phyloP scores from a whole-genome alignment of 768 basidiomycete genomes.

The Lactarius hatsudake region DNA sequence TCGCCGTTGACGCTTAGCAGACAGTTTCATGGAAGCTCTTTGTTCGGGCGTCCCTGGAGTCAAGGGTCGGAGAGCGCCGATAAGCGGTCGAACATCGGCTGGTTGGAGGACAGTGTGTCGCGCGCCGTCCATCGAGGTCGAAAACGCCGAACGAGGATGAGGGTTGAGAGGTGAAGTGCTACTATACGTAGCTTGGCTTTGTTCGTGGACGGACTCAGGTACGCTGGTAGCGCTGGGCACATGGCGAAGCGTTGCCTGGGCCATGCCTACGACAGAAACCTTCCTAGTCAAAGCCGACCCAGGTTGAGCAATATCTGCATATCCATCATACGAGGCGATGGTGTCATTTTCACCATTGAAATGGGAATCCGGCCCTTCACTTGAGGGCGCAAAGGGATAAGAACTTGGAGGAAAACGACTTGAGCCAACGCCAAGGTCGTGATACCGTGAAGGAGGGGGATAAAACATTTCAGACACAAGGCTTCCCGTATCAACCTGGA shows the following conservation, averaged over 20 bases:
- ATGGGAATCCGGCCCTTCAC: background rate
- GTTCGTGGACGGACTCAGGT: constrained; percentile 2
- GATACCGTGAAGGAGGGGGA: constrained; percentile 33
- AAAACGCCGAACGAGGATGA: constrained; percentile 3
- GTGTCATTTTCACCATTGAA: constrained; percentile 13
- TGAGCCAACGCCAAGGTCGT: constrained; percentile 27
- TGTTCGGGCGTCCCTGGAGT: constrained; percentile 10
- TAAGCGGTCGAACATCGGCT: background rate
- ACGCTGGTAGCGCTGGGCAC: constrained; percentile 17
- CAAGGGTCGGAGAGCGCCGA: background rate
- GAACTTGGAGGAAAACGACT: constrained; percentile 15
- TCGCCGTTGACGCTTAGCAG: constrained; percentile 27
- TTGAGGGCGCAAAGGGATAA: background rate
- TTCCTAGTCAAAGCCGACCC: constrained; percentile 29
- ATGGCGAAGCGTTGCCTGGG: constrained; percentile 35
- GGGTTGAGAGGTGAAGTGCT: constrained; percentile 18
- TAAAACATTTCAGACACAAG: constrained; percentile 56
- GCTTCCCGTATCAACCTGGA: constrained; percentile 16
- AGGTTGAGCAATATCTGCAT: background rate
- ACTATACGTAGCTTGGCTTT: constrained; percentile 12
- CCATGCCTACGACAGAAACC: constrained; percentile 36
- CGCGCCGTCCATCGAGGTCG: background rate
- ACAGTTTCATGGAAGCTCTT: background rate
- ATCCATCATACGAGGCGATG: constrained; percentile 16
- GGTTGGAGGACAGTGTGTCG: background rate